Evolutionary conservation across 2,329 filamentous ascomycete species (phyloP).

Genomic region (Apiospora malaysiana): DNA sequence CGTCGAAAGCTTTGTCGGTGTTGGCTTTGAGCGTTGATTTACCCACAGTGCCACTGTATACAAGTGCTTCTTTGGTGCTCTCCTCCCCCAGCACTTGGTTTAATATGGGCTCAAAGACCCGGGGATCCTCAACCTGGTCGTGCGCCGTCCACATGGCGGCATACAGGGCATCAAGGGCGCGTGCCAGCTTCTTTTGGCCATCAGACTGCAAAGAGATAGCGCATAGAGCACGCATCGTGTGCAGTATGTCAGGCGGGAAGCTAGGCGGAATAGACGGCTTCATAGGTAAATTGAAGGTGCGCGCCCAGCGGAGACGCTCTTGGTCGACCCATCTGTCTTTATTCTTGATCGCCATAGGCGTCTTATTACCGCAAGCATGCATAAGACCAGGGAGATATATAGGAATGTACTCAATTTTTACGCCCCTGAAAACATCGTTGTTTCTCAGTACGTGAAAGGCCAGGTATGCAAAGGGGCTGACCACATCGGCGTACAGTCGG

Average conservation of each 20-base stretch:
- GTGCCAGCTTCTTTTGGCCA: slow-evolving; percentile 29
- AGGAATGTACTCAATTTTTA: slow-evolving; percentile 43
- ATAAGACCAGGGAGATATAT: slow-evolving; percentile 46
- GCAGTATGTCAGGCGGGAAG: slow-evolving; percentile 44
- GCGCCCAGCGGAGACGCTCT: slow-evolving; percentile 44
- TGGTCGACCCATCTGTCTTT: slow-evolving; percentile 44
- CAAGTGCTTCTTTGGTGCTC: slow-evolving; percentile 37
- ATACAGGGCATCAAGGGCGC: slow-evolving; percentile 41
- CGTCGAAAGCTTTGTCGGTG: slow-evolving; percentile 43
- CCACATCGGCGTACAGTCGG: slow-evolving; percentile 46
- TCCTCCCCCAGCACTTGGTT: slow-evolving; percentile 33
- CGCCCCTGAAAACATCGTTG: slow-evolving; percentile 38
- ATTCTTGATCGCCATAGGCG: slow-evolving; percentile 46
- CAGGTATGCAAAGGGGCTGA: slow-evolving; percentile 47
- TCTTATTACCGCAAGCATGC: slow-evolving; percentile 43
- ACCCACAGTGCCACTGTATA: slow-evolving; percentile 34
- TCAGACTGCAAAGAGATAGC: slow-evolving; percentile 32
- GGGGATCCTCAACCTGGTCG: slow-evolving; percentile 34
- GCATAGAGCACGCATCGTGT: slow-evolving; percentile 42
- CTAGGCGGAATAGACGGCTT: slow-evolving; percentile 35
- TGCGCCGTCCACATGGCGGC: slow-evolving; percentile 41
- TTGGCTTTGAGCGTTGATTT: slow-evolving; percentile 41
- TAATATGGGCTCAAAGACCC: slow-evolving; percentile 37
- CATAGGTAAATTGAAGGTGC: slow-evolving; percentile 43
- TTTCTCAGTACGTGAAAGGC: slow-evolving; percentile 45